A percentile compares a stretch with the other conserved stretches of the same genome.
Evolutionary conservation across 2,329 filamentous ascomycete genomes (phyloP).

Genomic region (Colletotrichum sp.): DNA sequence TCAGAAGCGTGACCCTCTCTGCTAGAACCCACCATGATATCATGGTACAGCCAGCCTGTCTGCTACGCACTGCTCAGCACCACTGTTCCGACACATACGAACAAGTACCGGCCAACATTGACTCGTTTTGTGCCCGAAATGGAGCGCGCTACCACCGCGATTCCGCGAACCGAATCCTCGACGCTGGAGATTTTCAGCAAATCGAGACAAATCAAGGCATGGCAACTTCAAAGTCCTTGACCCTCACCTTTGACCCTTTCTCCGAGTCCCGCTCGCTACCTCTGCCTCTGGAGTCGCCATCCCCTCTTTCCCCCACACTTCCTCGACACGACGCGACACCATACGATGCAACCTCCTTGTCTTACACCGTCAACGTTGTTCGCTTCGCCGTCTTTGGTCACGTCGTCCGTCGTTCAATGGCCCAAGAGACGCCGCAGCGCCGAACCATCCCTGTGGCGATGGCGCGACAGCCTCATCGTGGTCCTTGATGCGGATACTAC

Average conservation of each 20-base stretch:
- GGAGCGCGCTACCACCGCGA: not conserved
- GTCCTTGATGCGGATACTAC: not conserved
- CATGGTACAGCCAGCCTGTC: conserved; percentile 11
- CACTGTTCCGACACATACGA: not conserved
- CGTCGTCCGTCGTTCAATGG: not conserved
- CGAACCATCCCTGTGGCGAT: not conserved
- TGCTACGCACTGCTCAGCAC: not conserved
- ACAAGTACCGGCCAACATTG: conserved; percentile 17
- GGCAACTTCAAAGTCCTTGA: not conserved
- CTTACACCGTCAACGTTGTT: not conserved
- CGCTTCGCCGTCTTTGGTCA: not conserved
- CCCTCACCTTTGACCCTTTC: not conserved
- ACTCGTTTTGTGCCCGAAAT: conserved; percentile 5
- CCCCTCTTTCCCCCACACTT: conserved; percentile 12
- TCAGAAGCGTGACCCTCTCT: conserved; percentile 7
- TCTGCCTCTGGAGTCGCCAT: not conserved
- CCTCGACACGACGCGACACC: conserved; percentile 6
- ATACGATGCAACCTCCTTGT: conserved; percentile 10
- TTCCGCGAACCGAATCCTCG: not conserved
- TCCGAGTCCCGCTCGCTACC: not conserved
- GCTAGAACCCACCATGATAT: conserved; percentile 18
- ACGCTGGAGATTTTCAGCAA: not conserved
- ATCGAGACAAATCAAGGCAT: not conserved
- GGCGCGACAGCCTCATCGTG: conserved; percentile 5
- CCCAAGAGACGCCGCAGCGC: not conserved